phyloP scores from a whole-genome alignment of 75 land plant species.

The Picea glauca region DNA sequence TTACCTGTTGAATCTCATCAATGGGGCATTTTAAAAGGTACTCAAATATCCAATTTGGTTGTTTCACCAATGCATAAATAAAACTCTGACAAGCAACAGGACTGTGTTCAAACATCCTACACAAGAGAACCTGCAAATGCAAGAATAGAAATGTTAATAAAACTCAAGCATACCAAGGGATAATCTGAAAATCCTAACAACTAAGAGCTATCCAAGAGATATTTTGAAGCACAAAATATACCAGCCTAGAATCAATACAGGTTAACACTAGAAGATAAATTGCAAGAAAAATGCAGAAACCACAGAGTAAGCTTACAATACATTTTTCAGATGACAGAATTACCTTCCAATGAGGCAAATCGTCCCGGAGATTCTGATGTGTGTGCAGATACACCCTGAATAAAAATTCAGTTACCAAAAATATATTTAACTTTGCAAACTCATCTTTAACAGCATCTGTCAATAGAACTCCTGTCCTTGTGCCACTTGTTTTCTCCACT shows the following conservation, averaged over 20 bases:
- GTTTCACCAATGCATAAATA: slow-evolving; percentile 17
- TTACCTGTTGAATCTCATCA: slow-evolving; percentile 31
- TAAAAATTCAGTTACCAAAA: slow-evolving; percentile 18
- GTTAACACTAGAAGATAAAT: no score
- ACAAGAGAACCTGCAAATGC: slow-evolving; percentile 13
- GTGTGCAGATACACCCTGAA: slow-evolving; percentile 26
- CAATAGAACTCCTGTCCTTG: background rate
- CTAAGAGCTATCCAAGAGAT: no score
- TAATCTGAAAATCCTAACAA: no score
- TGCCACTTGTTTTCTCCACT: background rate
- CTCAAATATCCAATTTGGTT: slow-evolving; percentile 27
- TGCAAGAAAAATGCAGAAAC: no score
- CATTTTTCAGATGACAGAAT: background rate
- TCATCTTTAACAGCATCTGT: slow-evolving; percentile 13
- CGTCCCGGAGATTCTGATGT: slow-evolving; percentile 29
- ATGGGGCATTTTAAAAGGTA: slow-evolving; percentile 28
- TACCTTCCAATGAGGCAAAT: slow-evolving; percentile 31
- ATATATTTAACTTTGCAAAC: slow-evolving; percentile 17
- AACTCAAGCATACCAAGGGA: no score
- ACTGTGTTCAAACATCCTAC: slow-evolving; percentile 20
- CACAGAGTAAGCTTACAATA: no score
- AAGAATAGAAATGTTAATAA: no score
- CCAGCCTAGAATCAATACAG: no score
- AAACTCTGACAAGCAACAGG: slow-evolving; percentile 15
- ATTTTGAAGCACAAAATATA: no score